Evolutionary conservation across 2,329 filamentous ascomycete species (phyloP), one percentile per base, ranked within the genome.

Genomic region (Ascochyta koolunga): DNA sequence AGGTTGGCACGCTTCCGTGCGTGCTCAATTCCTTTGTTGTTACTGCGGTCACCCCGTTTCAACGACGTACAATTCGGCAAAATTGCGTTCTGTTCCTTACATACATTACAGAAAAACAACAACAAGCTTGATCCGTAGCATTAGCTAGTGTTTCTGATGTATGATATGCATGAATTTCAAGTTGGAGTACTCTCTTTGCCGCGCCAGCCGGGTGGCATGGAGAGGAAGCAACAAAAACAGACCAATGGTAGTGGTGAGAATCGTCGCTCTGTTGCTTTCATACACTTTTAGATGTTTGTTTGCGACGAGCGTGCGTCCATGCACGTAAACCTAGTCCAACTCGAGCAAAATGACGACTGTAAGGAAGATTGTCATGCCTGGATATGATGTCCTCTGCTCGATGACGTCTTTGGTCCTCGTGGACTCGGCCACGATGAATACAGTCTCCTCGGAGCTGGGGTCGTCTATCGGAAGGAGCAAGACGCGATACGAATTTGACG

Each of bases 31-130:
- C 49, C 50, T 60, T 63, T 63, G 51, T 54, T 61, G 56, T 56
- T 54, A 41, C 51, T 63, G 59, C 43, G 37, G 25, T 53, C 49
- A 48, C 43, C 21, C 52, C 39, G 51, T 61, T 63, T 60, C 59
- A 61, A 35, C 37, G 27, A 25, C 19, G 25, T 48, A 35, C 29
- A 36, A 19, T 55, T 47, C 48, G 44, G 47, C 50, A 58, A 35
- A 39, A n/a, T 11, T 46, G 33, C 27, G 44, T 39, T 52, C 33
- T 50, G 40, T 48, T 32, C 45, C 27, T 47, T 46, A 38, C 36
- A 40, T 19, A 27, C 18, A 59, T 11, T 16, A n/a, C 39, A 35
- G 24, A 27, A 44, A 35, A 27, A 29, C 21, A 27, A 4, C 32
- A 39, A 21, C 5, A 8, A 16, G n/a, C 25, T 15, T 25, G 25